A percentile compares a stretch with the other conserved stretches of the same genome.
Conservation (phyloP, 345 rosid species). For the Lumnitzera racemosa region DNA sequence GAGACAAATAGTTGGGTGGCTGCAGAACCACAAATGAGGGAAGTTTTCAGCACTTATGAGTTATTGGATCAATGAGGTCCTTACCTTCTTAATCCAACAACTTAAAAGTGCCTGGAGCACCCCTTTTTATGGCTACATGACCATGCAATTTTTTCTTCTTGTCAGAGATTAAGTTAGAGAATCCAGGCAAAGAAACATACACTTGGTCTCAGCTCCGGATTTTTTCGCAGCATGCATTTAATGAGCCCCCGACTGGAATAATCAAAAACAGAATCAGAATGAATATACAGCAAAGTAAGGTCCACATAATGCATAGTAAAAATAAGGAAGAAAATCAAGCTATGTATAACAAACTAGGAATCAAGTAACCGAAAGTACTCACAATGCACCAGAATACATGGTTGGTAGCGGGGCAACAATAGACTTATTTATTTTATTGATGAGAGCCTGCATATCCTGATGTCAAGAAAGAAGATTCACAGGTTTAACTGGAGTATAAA, state of each 20-base stretch:
- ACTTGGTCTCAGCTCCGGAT: slow-evolving; percentile 88
- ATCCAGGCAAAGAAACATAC: slow-evolving; percentile 30
- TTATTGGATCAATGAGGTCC: no score
- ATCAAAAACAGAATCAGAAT: slow-evolving; percentile 5
- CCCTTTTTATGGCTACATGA: no score
- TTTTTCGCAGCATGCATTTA: slow-evolving; percentile 94
- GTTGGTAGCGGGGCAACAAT: slow-evolving; percentile 89
- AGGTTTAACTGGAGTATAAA: not conserved
- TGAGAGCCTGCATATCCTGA: slow-evolving; percentile 90
- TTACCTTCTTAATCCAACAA: no score
- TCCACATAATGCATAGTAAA: not conserved
- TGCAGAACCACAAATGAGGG: no score
- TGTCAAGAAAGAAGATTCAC: slow-evolving; percentile 5
- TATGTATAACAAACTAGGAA: not conserved
- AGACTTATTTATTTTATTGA: slow-evolving; percentile 84
- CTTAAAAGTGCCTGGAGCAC: no score
- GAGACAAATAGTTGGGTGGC: no score
- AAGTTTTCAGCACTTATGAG: no score
- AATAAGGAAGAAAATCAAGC: not conserved
- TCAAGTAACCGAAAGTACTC: slow-evolving; percentile 20
- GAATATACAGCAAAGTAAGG: not conserved
- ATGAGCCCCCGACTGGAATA: slow-evolving; percentile 78
- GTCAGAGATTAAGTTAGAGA: not conserved
- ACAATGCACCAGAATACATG: slow-evolving; percentile 83
- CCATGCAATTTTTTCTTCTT: no score